These are phyloP conservation scores for Eremomyces bilateralis DNA, from an alignment of 495 filamentous ascomycete genomes.

Conservation along the genomic window DNA sequence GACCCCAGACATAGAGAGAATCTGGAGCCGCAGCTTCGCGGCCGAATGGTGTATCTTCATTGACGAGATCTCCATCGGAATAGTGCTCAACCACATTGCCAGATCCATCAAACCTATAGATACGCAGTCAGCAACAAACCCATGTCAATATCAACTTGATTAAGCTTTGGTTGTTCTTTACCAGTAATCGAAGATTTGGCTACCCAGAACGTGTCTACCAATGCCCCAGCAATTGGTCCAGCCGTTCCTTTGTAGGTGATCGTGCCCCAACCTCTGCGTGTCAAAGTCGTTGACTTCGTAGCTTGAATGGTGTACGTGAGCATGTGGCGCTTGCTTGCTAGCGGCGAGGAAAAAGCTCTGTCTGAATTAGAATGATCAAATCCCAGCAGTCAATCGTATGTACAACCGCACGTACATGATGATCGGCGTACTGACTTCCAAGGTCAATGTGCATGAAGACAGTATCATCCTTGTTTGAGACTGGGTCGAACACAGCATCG, in stretches of 20 bases:
- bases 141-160: too few relatives aligned
- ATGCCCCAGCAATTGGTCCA: constrained; percentile 54
- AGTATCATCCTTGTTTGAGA: constrained; percentile 27
- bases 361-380: constrained; percentile 10
- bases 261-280: constrained; percentile 49
- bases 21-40: neutral
- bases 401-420: constrained; percentile 51
- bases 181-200: constrained; percentile 53
- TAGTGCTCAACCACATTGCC: constrained; percentile 14
- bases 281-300: constrained; percentile 65
- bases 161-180: constrained; percentile 17
- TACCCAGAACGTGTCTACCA: constrained; percentile 43
- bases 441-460: constrained; percentile 44
- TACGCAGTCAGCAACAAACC: too few relatives aligned
- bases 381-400: neutral
- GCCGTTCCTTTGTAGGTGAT: constrained; percentile 40
- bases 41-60: constrained; percentile 10
- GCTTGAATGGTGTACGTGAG: constrained; percentile 47
- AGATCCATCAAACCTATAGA: constrained; percentile 4
- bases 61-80: constrained; percentile 16
- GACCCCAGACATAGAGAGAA: constrained; percentile 7
- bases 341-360: constrained; percentile 14
- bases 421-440: constrained; percentile 38
- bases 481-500: constrained; percentile 25
- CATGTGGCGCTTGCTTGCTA: too few relatives aligned